These are phyloP conservation scores for Quercus mongolica DNA, from an alignment of 306 rosid genomes.

Conservation along the genomic window DNA sequence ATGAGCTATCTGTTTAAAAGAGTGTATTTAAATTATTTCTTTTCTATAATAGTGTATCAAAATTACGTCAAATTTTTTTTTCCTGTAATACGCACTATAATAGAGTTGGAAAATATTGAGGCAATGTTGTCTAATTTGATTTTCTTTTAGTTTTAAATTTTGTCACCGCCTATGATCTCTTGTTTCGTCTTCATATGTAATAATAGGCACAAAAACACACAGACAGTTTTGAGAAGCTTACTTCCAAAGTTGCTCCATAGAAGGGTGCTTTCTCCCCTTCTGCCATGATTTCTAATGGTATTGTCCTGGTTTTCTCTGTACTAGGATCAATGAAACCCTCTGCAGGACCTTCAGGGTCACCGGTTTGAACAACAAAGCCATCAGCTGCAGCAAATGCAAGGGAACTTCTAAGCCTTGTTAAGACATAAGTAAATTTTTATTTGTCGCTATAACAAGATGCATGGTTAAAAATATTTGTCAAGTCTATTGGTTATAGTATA, in stretches of 20 bases:
- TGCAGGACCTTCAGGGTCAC: slow-evolving; percentile 99
- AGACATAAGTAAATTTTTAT: slow-evolving; percentile 1
- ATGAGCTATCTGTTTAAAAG: neutral
- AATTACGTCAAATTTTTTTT: neutral
- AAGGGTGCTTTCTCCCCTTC: slow-evolving; percentile 80
- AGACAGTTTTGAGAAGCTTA: slow-evolving; percentile 30
- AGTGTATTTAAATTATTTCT: neutral
- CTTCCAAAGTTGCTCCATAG: slow-evolving; percentile 92
- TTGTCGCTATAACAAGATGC: neutral
- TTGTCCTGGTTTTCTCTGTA: slow-evolving; percentile 79
- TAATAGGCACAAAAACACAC: neutral
- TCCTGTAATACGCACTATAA: neutral
- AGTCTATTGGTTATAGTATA: neutral
- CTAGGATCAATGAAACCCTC: slow-evolving; percentile 99
- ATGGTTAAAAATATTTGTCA: neutral
- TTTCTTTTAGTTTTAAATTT: neutral
- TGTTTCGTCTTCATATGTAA: neutral
- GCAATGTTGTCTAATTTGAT: neutral
- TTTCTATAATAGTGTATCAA: neutral
- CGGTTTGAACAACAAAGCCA: slow-evolving; percentile 97
- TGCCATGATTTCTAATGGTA: slow-evolving; percentile 79
- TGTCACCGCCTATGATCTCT: neutral
- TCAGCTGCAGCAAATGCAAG: slow-evolving; percentile 57
- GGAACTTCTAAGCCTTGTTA: slow-evolving; percentile 2
- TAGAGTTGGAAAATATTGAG: neutral